Evolutionary conservation across 768 basidiomycete genomes (phyloP).

Genomic region (Dendrothele bispora): DNA sequence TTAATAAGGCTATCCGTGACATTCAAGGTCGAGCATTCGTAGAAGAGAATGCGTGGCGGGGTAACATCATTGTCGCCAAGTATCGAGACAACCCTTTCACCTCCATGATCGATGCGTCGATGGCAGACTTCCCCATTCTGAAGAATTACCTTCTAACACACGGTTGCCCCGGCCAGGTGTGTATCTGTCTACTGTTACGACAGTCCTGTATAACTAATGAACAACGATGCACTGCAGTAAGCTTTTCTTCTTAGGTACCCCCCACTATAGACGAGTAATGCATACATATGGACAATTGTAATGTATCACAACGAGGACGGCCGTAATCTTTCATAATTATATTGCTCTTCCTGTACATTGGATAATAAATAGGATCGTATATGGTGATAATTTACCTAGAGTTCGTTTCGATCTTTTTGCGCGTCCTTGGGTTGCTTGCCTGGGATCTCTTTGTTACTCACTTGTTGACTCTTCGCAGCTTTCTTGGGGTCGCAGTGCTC

Average conservation of each 20-base stretch:
- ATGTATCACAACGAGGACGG: neutral
- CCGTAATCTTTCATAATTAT: neutral
- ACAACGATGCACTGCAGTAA: neutral
- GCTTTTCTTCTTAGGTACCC: neutral
- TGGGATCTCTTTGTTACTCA: constrained; percentile 28
- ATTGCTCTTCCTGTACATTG: neutral
- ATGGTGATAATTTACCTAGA: constrained; percentile 37
- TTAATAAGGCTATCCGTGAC: constrained; percentile 75
- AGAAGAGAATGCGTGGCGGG: constrained; percentile 73
- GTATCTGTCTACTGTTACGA: neutral
- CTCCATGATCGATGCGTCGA: constrained; percentile 70
- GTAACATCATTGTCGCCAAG: constrained; percentile 78
- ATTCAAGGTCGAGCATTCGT: constrained; percentile 65
- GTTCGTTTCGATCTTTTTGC: neutral
- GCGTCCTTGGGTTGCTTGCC: constrained; percentile 14
- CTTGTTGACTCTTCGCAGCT: constrained; percentile 29
- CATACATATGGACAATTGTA: neutral
- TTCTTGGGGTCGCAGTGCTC: constrained; percentile 74
- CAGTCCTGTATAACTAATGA: too few relatives aligned
- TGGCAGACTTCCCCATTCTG: constrained; percentile 81
- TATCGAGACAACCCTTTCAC: constrained; percentile 55
- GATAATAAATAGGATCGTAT: neutral
- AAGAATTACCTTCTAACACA: constrained; percentile 78
- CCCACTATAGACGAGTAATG: too few relatives aligned
- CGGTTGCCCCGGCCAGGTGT: constrained; percentile 47